Conservation (phyloP, 1,139 yeast species). For the Taphrina flavorubra region DNA sequence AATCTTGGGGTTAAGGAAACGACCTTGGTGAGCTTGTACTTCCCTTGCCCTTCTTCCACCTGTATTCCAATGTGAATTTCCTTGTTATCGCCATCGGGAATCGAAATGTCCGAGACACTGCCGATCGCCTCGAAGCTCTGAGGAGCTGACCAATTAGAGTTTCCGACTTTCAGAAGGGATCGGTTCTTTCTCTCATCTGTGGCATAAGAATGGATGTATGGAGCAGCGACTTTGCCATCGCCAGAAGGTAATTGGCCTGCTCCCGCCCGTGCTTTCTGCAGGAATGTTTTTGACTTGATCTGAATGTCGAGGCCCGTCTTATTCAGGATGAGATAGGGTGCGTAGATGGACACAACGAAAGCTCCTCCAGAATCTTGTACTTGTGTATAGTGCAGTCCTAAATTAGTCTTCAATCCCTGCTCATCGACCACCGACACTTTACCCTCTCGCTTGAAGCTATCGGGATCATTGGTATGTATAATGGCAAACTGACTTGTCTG, state of each 20-base stretch:
- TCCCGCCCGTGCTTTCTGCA: conserved; percentile 38
- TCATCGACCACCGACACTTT: conserved; percentile 58
- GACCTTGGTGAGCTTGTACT: conserved; percentile 73
- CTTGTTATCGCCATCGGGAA: conserved; percentile 63
- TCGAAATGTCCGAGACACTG: conserved; percentile 69
- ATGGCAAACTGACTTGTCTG: conserved; percentile 79
- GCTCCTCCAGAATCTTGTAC: conserved; percentile 48
- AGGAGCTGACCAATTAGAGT: conserved; percentile 76
- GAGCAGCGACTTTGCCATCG: conserved; percentile 56
- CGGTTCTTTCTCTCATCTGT: conserved; percentile 67
- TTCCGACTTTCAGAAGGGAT: conserved; percentile 70
- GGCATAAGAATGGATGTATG: conserved; percentile 86
- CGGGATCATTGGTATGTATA: conserved; percentile 63
- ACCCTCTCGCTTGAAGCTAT: conserved; percentile 63
- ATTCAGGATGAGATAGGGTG: conserved; percentile 85
- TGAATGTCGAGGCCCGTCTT: conserved; percentile 73
- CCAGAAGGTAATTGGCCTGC: conserved; percentile 44
- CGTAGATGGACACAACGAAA: conserved; percentile 63
- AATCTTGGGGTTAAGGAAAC: conserved; percentile 84
- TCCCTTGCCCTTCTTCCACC: conserved; percentile 86
- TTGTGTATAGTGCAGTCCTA: conserved; percentile 66
- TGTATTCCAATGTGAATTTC: conserved; percentile 79
- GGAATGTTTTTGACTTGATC: conserved; percentile 60
- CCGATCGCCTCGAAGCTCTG: conserved; percentile 91
- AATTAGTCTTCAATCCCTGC: conserved; percentile 70